Evolutionary conservation across 2,329 filamentous ascomycete genomes (phyloP).

Genomic region (Fusarium sp.): DNA sequence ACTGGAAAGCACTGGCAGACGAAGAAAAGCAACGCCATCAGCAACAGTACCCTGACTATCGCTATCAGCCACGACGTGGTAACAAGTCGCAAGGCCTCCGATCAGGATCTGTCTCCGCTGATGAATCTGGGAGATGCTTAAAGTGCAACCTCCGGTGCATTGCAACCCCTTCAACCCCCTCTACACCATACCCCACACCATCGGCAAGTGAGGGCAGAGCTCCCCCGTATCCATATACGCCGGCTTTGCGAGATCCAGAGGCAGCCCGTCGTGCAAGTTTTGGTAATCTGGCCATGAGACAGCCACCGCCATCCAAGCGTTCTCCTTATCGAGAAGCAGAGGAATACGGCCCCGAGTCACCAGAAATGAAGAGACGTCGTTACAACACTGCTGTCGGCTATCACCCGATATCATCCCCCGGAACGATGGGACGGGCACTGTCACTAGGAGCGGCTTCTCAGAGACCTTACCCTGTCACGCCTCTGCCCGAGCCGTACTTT

Average conservation of each 20-base stretch:
- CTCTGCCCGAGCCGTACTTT: slow-evolving; percentile 47
- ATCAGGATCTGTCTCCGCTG: slow-evolving; percentile 51
- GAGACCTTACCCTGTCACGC: slow-evolving; percentile 40
- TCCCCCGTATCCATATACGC: slow-evolving; percentile 35
- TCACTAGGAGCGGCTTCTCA: slow-evolving; percentile 36
- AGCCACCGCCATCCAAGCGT: slow-evolving; percentile 39
- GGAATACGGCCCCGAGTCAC: slow-evolving; percentile 54
- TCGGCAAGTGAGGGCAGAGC: slow-evolving; percentile 44
- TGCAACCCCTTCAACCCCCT: slow-evolving; percentile 69
- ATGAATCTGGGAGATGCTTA: slow-evolving; percentile 69
- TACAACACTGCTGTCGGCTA: slow-evolving; percentile 58
- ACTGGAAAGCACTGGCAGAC: slow-evolving; percentile 91
- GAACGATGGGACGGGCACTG: slow-evolving; percentile 26
- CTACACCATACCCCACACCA: slow-evolving; percentile 56
- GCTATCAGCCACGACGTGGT: slow-evolving; percentile 86
- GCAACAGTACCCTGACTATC: slow-evolving; percentile 90
- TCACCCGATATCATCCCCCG: slow-evolving; percentile 38
- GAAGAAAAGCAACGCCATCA: slow-evolving; percentile 93
- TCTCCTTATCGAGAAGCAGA: slow-evolving; percentile 45
- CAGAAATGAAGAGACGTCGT: slow-evolving; percentile 71
- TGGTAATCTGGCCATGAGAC: slow-evolving; percentile 35
- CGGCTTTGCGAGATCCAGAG: slow-evolving; percentile 35
- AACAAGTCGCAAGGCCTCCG: slow-evolving; percentile 47
- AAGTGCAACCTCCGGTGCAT: slow-evolving; percentile 78
- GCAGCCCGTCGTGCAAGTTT: slow-evolving; percentile 44